A percentile compares a stretch with the other conserved stretches of the same genome.
These are phyloP conservation scores for Porogramme epimiltina DNA, from an alignment of 1,284 basidiomycete species.

Conservation along the genomic window DNA sequence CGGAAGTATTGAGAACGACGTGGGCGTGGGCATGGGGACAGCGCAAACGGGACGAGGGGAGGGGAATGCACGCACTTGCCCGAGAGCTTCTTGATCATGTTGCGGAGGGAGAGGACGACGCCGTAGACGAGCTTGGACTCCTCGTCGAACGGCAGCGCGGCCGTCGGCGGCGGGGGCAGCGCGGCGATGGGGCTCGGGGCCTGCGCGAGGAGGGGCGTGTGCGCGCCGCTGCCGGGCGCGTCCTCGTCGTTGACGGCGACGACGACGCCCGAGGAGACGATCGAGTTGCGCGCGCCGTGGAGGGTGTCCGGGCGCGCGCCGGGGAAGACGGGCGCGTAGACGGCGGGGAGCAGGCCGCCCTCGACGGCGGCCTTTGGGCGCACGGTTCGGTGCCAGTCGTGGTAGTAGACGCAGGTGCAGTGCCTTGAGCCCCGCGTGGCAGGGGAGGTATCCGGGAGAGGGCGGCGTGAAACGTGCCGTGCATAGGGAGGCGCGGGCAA, in stretches of 20 bases:
- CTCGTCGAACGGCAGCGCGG: constrained; percentile 90
- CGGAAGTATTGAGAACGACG: background rate
- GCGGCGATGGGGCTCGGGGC: constrained; percentile 34
- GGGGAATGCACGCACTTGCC: constrained; percentile 57
- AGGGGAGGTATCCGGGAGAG: background rate
- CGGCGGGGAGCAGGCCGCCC: constrained; percentile 73
- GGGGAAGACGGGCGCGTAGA: constrained; percentile 63
- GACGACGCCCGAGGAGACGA: constrained; percentile 64
- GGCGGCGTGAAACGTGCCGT: background rate
- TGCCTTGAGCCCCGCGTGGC: constrained; percentile 53
- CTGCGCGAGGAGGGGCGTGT: constrained; percentile 38
- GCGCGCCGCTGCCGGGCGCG: constrained; percentile 17
- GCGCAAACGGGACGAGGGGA: background rate
- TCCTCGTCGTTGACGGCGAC: constrained; percentile 62
- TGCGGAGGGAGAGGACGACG: constrained; percentile 87
- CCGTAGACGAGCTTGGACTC: constrained; percentile 98
- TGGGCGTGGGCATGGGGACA: background rate
- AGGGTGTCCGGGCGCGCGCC: constrained; percentile 39
- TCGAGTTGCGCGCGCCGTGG: constrained; percentile 60
- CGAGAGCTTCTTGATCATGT: constrained; percentile 94
- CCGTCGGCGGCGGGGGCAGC: constrained; percentile 29
- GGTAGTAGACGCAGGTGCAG: constrained; percentile 90
- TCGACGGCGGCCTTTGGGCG: constrained; percentile 71
- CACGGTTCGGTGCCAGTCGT: constrained; percentile 87
- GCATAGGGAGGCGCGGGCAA: too few relatives aligned